Percentiles rank a stretch among this genome's conserved stretches.
phyloP scores from a whole-genome alignment of 805 yeast species.

The Candida caryicola region DNA sequence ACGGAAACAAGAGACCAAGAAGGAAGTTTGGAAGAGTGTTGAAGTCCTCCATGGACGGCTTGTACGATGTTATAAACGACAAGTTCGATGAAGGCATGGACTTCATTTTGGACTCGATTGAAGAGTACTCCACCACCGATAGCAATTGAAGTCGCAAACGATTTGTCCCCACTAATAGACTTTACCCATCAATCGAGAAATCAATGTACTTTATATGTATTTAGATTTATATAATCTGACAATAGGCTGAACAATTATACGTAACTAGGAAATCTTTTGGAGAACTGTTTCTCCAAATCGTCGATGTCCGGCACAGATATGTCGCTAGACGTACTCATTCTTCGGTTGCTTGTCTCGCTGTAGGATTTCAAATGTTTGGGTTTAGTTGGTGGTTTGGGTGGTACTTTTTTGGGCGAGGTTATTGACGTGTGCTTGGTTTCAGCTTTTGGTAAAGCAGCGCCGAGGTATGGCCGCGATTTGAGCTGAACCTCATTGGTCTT shows the following conservation, averaged over 20 bases:
- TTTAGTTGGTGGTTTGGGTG: constrained; percentile 69
- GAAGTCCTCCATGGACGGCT: constrained; percentile 66
- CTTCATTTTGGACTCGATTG: constrained; percentile 75
- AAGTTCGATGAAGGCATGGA: constrained; percentile 83
- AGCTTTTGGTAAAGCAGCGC: constrained; percentile 3
- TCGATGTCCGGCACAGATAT: constrained; percentile 52
- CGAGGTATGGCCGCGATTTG: not conserved
- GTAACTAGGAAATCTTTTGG: constrained; percentile 60
- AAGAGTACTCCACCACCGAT: constrained; percentile 42
- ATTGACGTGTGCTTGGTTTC: not conserved
- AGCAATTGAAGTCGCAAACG: constrained; percentile 8
- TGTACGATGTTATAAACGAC: constrained; percentile 75
- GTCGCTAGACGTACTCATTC: constrained; percentile 39
- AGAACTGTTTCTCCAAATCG: constrained; percentile 55
- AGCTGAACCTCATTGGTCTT: not conserved
- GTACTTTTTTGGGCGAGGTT: constrained; percentile 39
- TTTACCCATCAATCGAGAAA: no score
- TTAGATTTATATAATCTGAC: not conserved
- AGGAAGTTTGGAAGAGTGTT: constrained; percentile 89
- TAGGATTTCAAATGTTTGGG: constrained; percentile 52
- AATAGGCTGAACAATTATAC: constrained; percentile 25
- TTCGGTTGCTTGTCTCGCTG: constrained; percentile 16
- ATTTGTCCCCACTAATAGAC: no score
- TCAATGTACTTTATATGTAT: not conserved
- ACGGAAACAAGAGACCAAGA: constrained; percentile 65